Evolutionary conservation across 1,284 basidiomycete genomes (phyloP), one percentile per base, ranked within the genome.

Genomic region (Malassezia sympodialis): DNA sequence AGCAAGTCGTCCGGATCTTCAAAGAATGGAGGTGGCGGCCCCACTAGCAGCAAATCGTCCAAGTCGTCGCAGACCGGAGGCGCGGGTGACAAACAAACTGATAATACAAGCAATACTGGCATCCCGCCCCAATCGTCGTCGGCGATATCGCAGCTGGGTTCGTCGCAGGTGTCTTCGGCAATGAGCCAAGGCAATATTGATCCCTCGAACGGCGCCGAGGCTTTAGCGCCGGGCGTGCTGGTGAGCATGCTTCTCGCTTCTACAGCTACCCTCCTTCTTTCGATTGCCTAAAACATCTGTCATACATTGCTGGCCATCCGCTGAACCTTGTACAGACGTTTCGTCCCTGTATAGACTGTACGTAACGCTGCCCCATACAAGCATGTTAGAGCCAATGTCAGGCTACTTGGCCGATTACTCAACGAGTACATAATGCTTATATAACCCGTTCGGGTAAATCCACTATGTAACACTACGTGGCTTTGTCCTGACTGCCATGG

Each of bases 401-500:
- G 37, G 12, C 19, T 39, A 4, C 37, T 19, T 14, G 37, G 37
- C 37, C 37, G 37, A 39, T 39, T 19, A 11, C 37, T 19, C 37
- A 39, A 34, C n/a, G 15, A 15, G 32, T 12, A 8, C 8, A 17
- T 39, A 39, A n/a, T 39, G 37, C 2, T 39, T 39, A 39, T 1
- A 4, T 39, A 39, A 39, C 19, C 37, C 15, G 37, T 4, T 39
- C 37, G 37, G 37, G 37, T 39, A 39, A 19, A 19, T 39, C 37
- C 37, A 19, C 37, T 21, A 6, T 39, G 17, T 21, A 19, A 39
- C 37, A 39, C 37, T 12, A 21, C 19, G 37, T 21, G 37, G 37
- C 8, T 46, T 46, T n/a, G 11, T 31, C 21, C 23, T n/a, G 26
- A 50, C 48, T 21, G 48, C 27, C 48, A 55, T 55, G 53, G 53